phyloP scores from a whole-genome alignment of 78 protist species.

The Goniomonas avonlea region DNA sequence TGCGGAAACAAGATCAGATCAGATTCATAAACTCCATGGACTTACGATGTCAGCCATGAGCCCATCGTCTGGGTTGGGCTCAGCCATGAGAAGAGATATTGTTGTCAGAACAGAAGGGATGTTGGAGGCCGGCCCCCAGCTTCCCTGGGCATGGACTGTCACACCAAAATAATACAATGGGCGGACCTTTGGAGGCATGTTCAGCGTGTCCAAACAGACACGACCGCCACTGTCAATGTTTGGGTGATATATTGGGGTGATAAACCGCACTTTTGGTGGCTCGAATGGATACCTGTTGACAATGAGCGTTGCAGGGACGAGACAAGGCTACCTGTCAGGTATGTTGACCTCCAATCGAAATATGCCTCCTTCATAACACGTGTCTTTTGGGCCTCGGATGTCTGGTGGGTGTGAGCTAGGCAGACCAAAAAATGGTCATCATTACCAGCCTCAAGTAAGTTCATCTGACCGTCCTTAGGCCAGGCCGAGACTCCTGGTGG shows the following conservation, averaged over 20 bases:
- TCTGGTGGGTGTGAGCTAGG: background rate
- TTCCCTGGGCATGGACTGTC: background rate
- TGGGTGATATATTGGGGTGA: constrained; percentile 83
- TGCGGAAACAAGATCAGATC: background rate
- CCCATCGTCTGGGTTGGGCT: constrained; percentile 67
- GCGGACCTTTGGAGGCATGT: constrained; percentile 4
- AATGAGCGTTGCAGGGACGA: background rate
- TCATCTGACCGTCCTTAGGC: background rate
- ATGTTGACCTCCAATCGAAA: background rate
- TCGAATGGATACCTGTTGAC: constrained; percentile 70
- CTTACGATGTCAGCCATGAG: constrained; percentile 41
- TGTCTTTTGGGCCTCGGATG: constrained; percentile 8
- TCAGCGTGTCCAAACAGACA: constrained; percentile 71
- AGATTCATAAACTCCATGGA: background rate
- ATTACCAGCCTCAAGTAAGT: constrained; percentile 3
- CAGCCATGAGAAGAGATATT: background rate
- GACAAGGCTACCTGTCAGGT: background rate
- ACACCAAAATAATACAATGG: background rate
- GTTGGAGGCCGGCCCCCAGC: constrained; percentile 61
- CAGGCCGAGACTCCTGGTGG: constrained; percentile 42
- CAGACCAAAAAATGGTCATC: background rate
- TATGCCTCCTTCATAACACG: constrained; percentile 16
- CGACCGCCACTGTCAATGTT: constrained; percentile 78
- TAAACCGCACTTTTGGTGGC: constrained; percentile 71
- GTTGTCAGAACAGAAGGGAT: background rate